Percentiles rank a stretch among this genome's conserved stretches.
phyloP scores from a whole-genome alignment of 2,329 filamentous ascomycete species.

The Alternaria infectoria region DNA sequence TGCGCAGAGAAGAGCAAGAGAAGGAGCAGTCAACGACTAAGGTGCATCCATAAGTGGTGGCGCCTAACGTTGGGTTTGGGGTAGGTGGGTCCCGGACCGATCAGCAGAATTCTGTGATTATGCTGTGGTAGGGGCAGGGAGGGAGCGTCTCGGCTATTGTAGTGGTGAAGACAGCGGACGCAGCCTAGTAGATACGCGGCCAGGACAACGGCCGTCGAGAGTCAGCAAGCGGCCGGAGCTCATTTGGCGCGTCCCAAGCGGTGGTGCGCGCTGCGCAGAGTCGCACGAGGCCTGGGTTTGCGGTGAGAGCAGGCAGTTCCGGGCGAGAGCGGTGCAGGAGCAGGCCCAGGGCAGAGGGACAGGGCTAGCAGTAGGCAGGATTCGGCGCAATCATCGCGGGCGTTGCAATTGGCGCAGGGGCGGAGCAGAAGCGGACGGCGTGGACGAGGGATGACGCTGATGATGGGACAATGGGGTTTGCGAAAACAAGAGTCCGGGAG shows the following conservation, averaged over 20 bases:
- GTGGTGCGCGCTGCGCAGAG: conserved; percentile 22
- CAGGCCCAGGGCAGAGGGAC: conserved; percentile 17
- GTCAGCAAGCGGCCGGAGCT: conserved; percentile 29
- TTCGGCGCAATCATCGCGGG: conserved; percentile 30
- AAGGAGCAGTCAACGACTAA: conserved; percentile 29
- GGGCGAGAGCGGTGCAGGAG: conserved; percentile 19
- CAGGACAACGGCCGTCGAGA: conserved; percentile 37
- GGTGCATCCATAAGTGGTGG: conserved; percentile 37
- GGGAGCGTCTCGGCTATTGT: conserved; percentile 26
- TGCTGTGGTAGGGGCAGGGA: conserved; percentile 25
- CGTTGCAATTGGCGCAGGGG: conserved; percentile 12
- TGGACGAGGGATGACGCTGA: conserved; percentile 4
- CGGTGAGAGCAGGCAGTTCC: conserved; percentile 13
- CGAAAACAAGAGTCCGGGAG: conserved; percentile 14
- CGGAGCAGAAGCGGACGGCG: background rate
- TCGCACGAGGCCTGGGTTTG: conserved; percentile 15
- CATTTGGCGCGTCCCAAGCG: conserved; percentile 38
- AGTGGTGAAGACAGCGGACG: conserved; percentile 23
- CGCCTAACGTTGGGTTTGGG: conserved; percentile 26
- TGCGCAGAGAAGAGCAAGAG: conserved; percentile 47
- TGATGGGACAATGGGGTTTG: conserved; percentile 4
- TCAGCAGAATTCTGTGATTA: conserved; percentile 33
- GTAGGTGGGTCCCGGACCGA: conserved; percentile 34
- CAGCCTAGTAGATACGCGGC: conserved; percentile 32
- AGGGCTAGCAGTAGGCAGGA: conserved; percentile 24